Evolutionary conservation across 805 yeast species (phyloP).

Genomic region (Brettanomyces sp.): DNA sequence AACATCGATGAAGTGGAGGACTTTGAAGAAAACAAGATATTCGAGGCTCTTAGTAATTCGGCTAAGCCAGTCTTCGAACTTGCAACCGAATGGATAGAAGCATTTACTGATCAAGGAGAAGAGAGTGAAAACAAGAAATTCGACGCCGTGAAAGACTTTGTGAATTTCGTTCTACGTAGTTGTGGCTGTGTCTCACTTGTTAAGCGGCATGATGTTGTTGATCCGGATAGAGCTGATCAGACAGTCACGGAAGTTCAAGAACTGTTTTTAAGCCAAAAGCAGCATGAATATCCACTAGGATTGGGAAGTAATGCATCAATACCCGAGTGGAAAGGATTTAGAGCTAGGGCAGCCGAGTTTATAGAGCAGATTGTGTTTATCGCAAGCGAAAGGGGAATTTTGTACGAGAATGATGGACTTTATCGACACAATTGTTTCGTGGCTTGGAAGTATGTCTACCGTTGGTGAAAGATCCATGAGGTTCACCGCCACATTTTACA

Average conservation of each 20-base stretch:
- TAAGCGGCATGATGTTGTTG: constrained; percentile 63
- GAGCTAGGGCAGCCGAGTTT: constrained; percentile 46
- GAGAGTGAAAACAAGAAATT: constrained; percentile 27
- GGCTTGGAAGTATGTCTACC: constrained; percentile 70
- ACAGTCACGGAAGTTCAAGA: constrained; percentile 68
- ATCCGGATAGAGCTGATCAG: constrained; percentile 46
- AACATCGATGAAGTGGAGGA: constrained; percentile 31
- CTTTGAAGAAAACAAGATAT: constrained; percentile 38
- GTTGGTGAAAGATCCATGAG: constrained; percentile 65
- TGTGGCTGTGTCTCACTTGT: constrained; percentile 65
- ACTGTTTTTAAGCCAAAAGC: constrained; percentile 46
- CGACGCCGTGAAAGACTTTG: constrained; percentile 47
- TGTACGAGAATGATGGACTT: constrained; percentile 40
- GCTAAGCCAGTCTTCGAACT: constrained; percentile 41
- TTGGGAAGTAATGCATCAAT: constrained; percentile 7
- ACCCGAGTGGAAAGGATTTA: constrained; percentile 36
- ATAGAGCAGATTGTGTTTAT: constrained; percentile 40
- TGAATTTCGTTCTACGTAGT: constrained; percentile 60
- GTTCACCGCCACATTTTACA: constrained; percentile 50
- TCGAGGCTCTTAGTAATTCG: constrained; percentile 40
- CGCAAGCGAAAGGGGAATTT: constrained; percentile 53
- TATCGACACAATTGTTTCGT: constrained; percentile 50
- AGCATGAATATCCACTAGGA: constrained; percentile 60
- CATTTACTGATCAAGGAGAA: constrained; percentile 25
- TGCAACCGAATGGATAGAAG: constrained; percentile 50